Evolutionary conservation across 192 early-diverging fungal genomes (phyloP).

Genomic region (Rhizophagus prolifer): DNA sequence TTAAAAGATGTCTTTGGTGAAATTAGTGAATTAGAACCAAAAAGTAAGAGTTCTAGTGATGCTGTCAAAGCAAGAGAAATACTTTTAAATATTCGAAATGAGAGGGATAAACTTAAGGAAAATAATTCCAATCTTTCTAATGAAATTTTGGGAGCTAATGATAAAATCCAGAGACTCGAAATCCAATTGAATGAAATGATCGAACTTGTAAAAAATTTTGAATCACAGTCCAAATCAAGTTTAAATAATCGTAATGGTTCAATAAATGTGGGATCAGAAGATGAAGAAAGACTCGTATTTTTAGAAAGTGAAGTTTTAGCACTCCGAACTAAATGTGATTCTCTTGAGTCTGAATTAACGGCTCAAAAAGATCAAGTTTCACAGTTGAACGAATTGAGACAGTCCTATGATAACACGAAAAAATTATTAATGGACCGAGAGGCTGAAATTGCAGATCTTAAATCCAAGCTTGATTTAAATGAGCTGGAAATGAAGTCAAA

Average conservation of each 20-base stretch:
- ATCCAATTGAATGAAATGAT: constrained; percentile 23
- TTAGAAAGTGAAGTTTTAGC: constrained; percentile 21
- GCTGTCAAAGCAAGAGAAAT: background rate
- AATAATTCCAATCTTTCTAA: background rate
- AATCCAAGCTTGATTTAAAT: constrained; percentile 19
- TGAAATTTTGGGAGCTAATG: background rate
- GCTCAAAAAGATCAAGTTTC: constrained; percentile 9
- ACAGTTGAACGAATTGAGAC: background rate
- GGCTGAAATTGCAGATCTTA: constrained; percentile 2
- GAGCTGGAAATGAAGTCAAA: constrained; percentile 13
- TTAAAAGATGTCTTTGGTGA: background rate
- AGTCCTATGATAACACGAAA: background rate
- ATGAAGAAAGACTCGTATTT: constrained; percentile 4
- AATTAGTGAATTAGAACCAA: background rate
- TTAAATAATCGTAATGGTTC: background rate
- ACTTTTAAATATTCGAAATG: background rate
- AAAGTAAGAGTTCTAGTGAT: background rate
- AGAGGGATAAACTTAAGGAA: background rate
- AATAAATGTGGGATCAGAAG: background rate
- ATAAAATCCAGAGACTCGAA: constrained; percentile 7
- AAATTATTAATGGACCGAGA: background rate
- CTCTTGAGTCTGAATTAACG: background rate
- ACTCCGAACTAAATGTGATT: background rate
- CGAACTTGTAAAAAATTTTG: background rate
- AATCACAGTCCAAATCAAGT: background rate